phyloP scores from a whole-genome alignment of 371 early-diverging fungal genomes.

The Gilbertella persicaria region DNA sequence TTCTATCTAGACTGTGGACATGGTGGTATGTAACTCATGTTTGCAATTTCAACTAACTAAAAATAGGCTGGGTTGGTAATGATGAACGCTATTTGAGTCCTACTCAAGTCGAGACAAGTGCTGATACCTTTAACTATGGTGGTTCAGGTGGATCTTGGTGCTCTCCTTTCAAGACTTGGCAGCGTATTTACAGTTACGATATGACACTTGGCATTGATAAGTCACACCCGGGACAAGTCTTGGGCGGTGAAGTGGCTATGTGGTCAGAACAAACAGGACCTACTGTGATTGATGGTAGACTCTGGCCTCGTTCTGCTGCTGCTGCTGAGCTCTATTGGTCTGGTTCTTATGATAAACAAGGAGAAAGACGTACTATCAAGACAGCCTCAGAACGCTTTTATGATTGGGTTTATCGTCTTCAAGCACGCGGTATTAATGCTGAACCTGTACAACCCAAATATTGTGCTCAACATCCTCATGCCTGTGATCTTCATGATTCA shows the following conservation, averaged over 20 bases:
- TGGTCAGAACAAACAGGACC: conserved; percentile 74
- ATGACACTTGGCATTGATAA: conserved; percentile 51
- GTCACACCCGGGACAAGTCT: conserved; percentile 30
- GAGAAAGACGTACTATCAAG: conserved; percentile 36
- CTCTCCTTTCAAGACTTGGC: conserved; percentile 50
- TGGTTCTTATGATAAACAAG: conserved; percentile 54
- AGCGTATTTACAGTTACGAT: conserved; percentile 46
- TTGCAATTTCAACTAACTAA: not conserved
- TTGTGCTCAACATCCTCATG: conserved; percentile 69
- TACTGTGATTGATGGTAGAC: conserved; percentile 53
- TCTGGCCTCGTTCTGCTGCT: conserved; percentile 76
- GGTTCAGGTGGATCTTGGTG: conserved; percentile 75
- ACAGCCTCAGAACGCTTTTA: conserved; percentile 38
- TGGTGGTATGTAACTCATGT: conserved; percentile 36
- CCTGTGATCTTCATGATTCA: conserved; percentile 49
- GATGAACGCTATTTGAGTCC: conserved; percentile 43
- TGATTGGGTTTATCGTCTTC: conserved; percentile 57
- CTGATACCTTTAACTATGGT: conserved; percentile 41
- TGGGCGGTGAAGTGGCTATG: conserved; percentile 49
- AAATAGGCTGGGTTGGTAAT: conserved; percentile 43
- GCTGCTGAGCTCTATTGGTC: conserved; percentile 74
- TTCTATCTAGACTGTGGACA: conserved; percentile 65
- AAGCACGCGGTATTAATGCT: conserved; percentile 66
- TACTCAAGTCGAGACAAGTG: conserved; percentile 29
- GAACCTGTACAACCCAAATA: conserved; percentile 75